Evolutionary conservation across 768 basidiomycete genomes (phyloP).

Genomic region (Calocera viscosa): DNA sequence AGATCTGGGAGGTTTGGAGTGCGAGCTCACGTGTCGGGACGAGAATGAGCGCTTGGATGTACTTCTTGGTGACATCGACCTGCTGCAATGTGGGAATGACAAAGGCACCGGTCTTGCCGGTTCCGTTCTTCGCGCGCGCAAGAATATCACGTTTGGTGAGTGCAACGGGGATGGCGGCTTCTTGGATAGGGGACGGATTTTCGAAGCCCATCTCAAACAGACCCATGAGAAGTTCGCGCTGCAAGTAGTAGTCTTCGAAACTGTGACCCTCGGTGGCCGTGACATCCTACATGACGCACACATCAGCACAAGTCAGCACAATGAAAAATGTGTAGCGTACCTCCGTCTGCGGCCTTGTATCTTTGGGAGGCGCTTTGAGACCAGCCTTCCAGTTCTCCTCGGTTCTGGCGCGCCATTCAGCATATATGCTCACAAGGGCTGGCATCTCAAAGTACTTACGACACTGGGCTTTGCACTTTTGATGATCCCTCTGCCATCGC

Average conservation of each 20-base stretch:
- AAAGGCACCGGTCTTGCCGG: conserved; percentile 97
- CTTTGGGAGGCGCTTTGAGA: conserved; percentile 79
- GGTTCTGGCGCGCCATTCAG: not conserved
- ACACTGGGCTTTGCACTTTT: not conserved
- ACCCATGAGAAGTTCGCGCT: conserved; percentile 95
- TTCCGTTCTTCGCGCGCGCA: conserved; percentile 92
- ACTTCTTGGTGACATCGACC: conserved; percentile 65
- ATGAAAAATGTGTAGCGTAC: conserved; percentile 20
- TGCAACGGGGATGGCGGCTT: conserved; percentile 94
- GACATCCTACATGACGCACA: conserved; percentile 47
- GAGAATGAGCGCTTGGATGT: conserved; percentile 92
- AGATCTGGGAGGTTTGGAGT: conserved; percentile 96
- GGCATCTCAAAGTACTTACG: not conserved
- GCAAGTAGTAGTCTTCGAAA: conserved; percentile 88
- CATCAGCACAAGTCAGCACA: not conserved
- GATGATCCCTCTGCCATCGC: not conserved
- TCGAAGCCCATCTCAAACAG: conserved; percentile 99
- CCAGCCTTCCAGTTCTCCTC: conserved; percentile 52
- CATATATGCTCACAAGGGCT: not conserved
- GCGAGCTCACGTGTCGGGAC: conserved; percentile 99
- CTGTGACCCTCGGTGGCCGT: conserved; percentile 85
- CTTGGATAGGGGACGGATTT: conserved; percentile 93
- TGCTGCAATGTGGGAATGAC: conserved; percentile 94
- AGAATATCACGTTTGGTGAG: conserved; percentile 88
- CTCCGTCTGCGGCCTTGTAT: conserved; percentile 87